phyloP scores from a whole-genome alignment of 441 rosid species.

The Pelargonium fulgidum region DNA sequence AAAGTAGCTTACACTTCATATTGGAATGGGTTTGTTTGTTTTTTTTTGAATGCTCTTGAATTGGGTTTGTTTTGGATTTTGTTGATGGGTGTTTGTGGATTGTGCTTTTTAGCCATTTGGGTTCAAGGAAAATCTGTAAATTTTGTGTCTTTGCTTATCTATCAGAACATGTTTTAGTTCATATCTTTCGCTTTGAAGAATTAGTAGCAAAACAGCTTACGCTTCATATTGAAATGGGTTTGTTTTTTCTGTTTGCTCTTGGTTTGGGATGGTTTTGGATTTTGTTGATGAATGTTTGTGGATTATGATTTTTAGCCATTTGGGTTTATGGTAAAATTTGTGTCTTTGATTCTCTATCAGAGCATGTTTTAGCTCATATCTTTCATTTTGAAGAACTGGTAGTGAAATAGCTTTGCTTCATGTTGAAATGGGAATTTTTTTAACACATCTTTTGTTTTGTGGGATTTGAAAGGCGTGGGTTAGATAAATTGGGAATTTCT shows the following conservation, averaged over 20 bases:
- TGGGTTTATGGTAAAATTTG: too few relatives aligned
- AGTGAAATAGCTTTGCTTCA: neutral
- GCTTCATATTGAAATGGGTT: neutral
- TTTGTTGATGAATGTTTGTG: neutral
- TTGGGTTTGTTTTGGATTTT: neutral
- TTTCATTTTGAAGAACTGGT: neutral
- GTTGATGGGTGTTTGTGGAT: conserved; percentile 1
- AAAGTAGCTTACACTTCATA: neutral
- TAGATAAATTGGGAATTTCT: neutral
- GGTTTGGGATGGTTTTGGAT: neutral
- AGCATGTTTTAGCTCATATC: neutral
- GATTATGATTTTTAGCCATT: neutral
- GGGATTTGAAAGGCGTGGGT: neutral
- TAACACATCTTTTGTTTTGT: neutral
- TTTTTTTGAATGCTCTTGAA: neutral
- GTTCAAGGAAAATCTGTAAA: neutral
- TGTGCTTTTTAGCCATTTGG: neutral
- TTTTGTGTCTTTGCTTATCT: conserved; percentile 1
- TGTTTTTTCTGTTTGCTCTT: neutral
- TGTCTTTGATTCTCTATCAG: too few relatives aligned
- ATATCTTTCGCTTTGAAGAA: neutral
- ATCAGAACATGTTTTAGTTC: neutral
- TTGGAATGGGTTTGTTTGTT: neutral
- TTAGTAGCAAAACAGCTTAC: neutral
- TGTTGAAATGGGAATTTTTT: neutral